Percentiles rank a stretch among this genome's conserved stretches.
Conservation (phyloP, 73 alveolate species). For the Breviolum minutum region DNA sequence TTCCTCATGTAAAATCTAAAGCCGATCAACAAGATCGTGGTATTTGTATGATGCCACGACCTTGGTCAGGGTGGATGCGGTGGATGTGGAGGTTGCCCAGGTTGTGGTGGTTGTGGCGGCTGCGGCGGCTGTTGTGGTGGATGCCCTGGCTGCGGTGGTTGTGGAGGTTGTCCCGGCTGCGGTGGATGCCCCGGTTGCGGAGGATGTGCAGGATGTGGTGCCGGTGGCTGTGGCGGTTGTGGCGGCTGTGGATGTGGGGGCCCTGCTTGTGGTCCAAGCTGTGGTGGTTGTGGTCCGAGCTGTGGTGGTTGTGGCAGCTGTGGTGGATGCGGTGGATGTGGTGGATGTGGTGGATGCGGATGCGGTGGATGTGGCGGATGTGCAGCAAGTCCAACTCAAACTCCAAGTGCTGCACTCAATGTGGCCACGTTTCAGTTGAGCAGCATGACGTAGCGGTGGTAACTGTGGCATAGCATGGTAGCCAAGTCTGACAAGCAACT, state of each 20-base stretch:
- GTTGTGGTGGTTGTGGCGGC: constrained; percentile 24
- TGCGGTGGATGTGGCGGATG: constrained; percentile 49
- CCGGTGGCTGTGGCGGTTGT: background rate
- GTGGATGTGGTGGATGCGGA: background rate
- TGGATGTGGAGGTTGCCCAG: background rate
- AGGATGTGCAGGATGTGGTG: background rate
- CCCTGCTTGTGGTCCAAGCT: background rate
- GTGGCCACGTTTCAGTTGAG: background rate
- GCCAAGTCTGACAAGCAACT: background rate
- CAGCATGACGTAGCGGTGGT: background rate
- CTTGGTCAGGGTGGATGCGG: constrained; percentile 11
- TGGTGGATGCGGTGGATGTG: background rate
- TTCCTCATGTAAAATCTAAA: background rate
- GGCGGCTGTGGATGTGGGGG: background rate
- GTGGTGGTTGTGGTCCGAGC: background rate
- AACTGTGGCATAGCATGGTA: background rate
- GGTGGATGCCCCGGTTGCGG: background rate
- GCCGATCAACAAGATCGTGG: too few relatives aligned
- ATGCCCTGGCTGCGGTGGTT: background rate
- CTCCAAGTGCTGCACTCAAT: background rate
- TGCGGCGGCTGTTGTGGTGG: background rate
- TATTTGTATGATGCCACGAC: too few relatives aligned
- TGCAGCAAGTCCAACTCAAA: background rate
- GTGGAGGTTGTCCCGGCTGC: background rate
- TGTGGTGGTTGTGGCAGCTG: background rate